phyloP scores from a whole-genome alignment of 2,329 filamentous ascomycete genomes.

The Trichophyton verrucosum region DNA sequence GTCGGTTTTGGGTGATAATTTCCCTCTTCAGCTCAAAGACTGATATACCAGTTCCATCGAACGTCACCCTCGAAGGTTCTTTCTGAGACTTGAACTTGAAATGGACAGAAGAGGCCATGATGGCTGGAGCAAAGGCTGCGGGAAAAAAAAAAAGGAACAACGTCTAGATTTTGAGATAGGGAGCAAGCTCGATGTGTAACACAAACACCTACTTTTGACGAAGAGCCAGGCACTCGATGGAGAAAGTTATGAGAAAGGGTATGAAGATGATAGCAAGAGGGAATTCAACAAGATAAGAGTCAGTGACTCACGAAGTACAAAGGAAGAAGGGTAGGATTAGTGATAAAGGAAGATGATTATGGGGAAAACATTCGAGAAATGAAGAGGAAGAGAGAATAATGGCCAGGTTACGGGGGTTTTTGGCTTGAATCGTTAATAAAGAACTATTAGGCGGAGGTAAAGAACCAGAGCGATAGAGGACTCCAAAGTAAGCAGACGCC shows the following conservation, averaged over 20 bases:
- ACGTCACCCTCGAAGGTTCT: slow-evolving; percentile 85
- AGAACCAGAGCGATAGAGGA: not conserved
- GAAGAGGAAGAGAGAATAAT: not conserved
- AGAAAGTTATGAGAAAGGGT: not conserved
- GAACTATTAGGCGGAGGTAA: not conserved
- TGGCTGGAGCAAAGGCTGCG: slow-evolving; percentile 18
- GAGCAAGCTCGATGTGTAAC: slow-evolving; percentile 1
- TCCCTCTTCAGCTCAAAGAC: slow-evolving; percentile 98
- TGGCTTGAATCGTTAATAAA: slow-evolving; percentile 1
- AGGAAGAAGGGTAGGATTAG: not conserved
- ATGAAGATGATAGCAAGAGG: not conserved
- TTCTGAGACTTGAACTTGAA: slow-evolving; percentile 99
- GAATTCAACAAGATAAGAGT: not conserved
- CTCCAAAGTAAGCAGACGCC: not conserved
- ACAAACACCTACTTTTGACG: slow-evolving; percentile 1
- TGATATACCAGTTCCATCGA: slow-evolving; percentile 94
- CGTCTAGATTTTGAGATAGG: slow-evolving; percentile 14
- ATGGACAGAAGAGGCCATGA: slow-evolving; percentile 93
- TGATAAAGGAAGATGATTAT: not conserved
- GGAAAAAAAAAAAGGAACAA: slow-evolving; percentile 8
- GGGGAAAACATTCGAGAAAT: not conserved
- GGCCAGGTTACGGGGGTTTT: not conserved
- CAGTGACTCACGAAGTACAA: not conserved
- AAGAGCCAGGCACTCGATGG: not conserved
- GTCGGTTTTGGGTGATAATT: slow-evolving; percentile 85